phyloP scores from a whole-genome alignment of 305 asterid genomes.

The Fraxinus angustifolia region DNA sequence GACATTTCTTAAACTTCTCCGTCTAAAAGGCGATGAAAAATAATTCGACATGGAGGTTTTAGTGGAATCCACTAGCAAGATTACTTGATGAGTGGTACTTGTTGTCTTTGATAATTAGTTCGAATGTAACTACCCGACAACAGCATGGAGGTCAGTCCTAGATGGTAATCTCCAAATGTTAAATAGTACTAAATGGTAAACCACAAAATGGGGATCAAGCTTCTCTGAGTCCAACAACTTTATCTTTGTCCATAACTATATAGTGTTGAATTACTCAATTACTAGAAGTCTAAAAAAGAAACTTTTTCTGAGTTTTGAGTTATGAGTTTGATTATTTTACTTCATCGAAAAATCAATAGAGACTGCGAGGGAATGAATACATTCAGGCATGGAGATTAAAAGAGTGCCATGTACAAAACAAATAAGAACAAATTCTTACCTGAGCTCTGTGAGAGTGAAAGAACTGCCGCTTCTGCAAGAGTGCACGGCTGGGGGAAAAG shows the following conservation, averaged over 20 bases:
- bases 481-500: conserved; percentile 57
- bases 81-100: conserved; percentile 3
- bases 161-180: conserved; percentile 3
- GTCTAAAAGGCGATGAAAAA: background rate
- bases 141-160: background rate
- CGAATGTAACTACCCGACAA: background rate
- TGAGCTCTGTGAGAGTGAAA: conserved; percentile 99
- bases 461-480: conserved; percentile 92
- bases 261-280: conserved; percentile 1
- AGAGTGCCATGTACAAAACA: conserved; percentile 5
- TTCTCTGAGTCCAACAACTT: background rate
- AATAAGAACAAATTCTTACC: conserved; percentile 43
- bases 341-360: background rate
- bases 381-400: conserved; percentile 11
- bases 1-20: background rate
- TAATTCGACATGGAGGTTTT: background rate
- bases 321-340: conserved; percentile 6
- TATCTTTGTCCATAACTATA: background rate
- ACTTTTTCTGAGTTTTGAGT: background rate
- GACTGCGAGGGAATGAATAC: conserved; percentile 2
- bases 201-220: background rate
- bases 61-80: background rate
- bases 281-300: conserved; percentile 5
- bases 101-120: background rate
- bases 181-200: conserved; percentile 12